Conservation (phyloP, 176 grass and related monocot genomes). For the Luzula sylvatica region DNA sequence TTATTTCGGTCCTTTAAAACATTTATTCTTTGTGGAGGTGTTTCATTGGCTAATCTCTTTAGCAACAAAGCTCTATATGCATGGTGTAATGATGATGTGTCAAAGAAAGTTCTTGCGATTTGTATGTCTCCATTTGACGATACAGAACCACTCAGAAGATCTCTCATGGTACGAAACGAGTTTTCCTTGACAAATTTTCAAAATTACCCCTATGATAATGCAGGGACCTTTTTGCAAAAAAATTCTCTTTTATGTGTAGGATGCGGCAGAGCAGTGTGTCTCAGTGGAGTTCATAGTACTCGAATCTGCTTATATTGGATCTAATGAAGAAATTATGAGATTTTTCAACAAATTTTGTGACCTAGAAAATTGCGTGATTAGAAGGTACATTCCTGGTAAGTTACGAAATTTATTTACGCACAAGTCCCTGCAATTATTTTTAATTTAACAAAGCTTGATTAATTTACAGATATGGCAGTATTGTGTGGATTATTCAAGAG, state of each 20-base stretch:
- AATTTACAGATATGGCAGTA: slow-evolving; percentile 39
- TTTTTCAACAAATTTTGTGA: slow-evolving; percentile 56
- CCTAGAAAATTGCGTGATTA: slow-evolving; percentile 75
- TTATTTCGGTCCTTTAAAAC: neutral
- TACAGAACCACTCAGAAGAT: slow-evolving; percentile 47
- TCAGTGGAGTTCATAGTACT: slow-evolving; percentile 72
- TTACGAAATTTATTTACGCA: neutral
- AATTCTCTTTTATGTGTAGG: slow-evolving; percentile 19
- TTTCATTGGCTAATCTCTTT: slow-evolving; percentile 51
- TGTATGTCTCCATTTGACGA: slow-evolving; percentile 42
- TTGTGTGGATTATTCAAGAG: slow-evolving; percentile 69
- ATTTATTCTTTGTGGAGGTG: slow-evolving; percentile 29
- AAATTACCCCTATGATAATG: neutral
- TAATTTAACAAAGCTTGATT: no score
- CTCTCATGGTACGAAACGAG: slow-evolving; percentile 45
- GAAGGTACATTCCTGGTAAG: slow-evolving; percentile 65
- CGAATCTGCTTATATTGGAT: slow-evolving; percentile 34
- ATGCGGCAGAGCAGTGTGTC: slow-evolving; percentile 78
- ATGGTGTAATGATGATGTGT: slow-evolving; percentile 67
- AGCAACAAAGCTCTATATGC: slow-evolving; percentile 60
- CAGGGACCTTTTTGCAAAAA: neutral
- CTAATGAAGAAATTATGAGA: slow-evolving; percentile 21
- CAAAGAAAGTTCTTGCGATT: slow-evolving; percentile 83
- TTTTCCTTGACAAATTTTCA: neutral
- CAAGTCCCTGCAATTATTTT: no score